These are phyloP conservation scores for Hypoxylon lienhwacheense DNA, from an alignment of 495 filamentous ascomycete species.

Conservation along the genomic window DNA sequence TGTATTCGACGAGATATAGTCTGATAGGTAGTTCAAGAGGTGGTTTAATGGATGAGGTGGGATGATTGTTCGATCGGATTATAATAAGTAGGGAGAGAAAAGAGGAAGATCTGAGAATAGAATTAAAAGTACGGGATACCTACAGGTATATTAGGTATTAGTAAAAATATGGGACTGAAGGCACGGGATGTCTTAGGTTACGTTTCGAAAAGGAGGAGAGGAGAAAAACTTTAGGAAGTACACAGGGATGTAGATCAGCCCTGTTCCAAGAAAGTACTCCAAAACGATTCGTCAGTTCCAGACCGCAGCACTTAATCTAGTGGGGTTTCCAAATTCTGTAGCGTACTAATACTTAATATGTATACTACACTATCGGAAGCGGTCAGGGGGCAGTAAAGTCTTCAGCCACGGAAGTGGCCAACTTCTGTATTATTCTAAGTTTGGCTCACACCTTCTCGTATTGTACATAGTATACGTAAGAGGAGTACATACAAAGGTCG, in stretches of 20 bases:
- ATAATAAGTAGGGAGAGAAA: background rate
- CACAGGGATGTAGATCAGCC: conserved; percentile 3
- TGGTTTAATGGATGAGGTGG: conserved; percentile 4
- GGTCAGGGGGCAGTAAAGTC: conserved; percentile 26
- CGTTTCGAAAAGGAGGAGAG: conserved; percentile 36
- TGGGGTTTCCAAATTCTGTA: too few relatives aligned
- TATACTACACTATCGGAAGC: too few relatives aligned
- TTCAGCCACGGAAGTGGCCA: conserved; percentile 21
- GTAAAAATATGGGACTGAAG: conserved; percentile 34
- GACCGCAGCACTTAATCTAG: conserved; percentile 29
- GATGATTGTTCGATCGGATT: conserved; percentile 9
- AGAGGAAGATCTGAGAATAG: conserved; percentile 5
- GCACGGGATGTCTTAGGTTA: conserved; percentile 35
- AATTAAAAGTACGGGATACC: conserved; percentile 24
- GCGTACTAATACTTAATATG: too few relatives aligned
- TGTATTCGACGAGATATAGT: background rate
- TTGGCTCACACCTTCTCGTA: background rate
- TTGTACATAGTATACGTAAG: background rate
- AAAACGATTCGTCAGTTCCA: conserved; percentile 31
- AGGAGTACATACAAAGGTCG: too few relatives aligned
- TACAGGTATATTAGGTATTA: too few relatives aligned
- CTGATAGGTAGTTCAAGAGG: background rate
- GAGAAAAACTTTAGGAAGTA: conserved; percentile 9
- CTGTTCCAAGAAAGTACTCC: too few relatives aligned
- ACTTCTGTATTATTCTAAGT: conserved; percentile 4